Conservation (phyloP, 345 rosid species). For the Triadica sebifera region DNA sequence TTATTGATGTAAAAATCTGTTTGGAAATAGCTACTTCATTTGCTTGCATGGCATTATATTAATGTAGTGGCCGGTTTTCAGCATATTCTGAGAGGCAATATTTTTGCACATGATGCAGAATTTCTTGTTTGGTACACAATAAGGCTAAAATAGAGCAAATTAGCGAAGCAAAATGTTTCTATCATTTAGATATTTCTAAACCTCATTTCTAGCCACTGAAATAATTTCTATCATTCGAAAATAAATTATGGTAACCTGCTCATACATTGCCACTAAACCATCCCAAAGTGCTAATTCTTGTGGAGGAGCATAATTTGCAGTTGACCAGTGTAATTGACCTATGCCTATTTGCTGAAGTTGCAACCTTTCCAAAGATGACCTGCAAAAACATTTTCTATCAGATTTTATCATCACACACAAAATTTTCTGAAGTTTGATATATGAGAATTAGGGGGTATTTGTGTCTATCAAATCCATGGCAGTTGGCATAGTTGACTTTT, state of each 20-base stretch:
- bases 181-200: background rate
- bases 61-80: too few relatives aligned
- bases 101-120: background rate
- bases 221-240: background rate
- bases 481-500: background rate
- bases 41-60: background rate
- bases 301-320: slow-evolving; percentile 80
- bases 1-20: background rate
- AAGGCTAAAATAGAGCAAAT: background rate
- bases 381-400: slow-evolving; percentile 26
- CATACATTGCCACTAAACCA: slow-evolving; percentile 84
- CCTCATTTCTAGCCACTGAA: slow-evolving; percentile 1
- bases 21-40: background rate
- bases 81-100: background rate
- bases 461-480: background rate
- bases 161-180: background rate
- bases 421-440: too few relatives aligned
- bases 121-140: background rate
- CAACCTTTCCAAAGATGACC: slow-evolving; percentile 74
- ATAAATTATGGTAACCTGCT: slow-evolving; percentile 54
- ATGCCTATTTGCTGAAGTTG: slow-evolving; percentile 80
- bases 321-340: slow-evolving; percentile 91
- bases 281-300: slow-evolving; percentile 87
- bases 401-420: background rate
- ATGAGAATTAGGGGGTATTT: background rate